Evolutionary conservation across 495 filamentous ascomycete genomes (phyloP), one percentile per base, ranked within the genome.

Genomic region (Cryomyces minteri): DNA sequence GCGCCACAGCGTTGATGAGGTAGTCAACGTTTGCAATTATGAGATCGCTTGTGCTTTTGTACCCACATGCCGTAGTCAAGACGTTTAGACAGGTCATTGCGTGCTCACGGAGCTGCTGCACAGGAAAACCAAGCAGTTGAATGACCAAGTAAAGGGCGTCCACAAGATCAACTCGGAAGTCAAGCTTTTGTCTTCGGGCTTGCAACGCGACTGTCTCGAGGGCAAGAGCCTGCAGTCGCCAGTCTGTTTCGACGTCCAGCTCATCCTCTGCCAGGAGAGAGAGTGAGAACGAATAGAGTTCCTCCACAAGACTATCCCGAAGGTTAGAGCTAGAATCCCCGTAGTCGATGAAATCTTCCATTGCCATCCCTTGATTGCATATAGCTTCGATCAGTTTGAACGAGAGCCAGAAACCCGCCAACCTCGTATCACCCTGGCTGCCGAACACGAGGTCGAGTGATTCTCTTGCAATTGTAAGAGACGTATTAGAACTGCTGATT

Each of bases 11-110:
- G 56, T 95, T 96, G 41, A 94, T 79, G 62, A 99, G 79, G 58
- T 99, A 99, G 59, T 99, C 90, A 28, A 82, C 87, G 50, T 99
- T 99, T 31, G 85, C 79, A 40, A 95, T 71, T 40, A 99, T 77
- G 49, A 99, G 66, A 8, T 84, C 75, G 32, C 79, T 79, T 7
- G 87, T 76, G 52, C 70, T 77, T 0, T 54, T 36, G 54, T 96
- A 99, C 12, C 73, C 76, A 59, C 87, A 95, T 0, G 80, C 66
- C 6, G 59, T 55, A 6, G 90, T 79, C 31, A 95, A 66, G 9
- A 77, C 74, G 53, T 94, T 86, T 4, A 99, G 71, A 40, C 80
- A 84, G 4, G 75, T 74, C 52, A 95, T 84, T 14, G 87, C 81
- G 62, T 96, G 90, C 12, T 71, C 68, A 49, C 87, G 79, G 4